phyloP scores from a whole-genome alignment of 257 asterid species.

The Sherardia arvensis region DNA sequence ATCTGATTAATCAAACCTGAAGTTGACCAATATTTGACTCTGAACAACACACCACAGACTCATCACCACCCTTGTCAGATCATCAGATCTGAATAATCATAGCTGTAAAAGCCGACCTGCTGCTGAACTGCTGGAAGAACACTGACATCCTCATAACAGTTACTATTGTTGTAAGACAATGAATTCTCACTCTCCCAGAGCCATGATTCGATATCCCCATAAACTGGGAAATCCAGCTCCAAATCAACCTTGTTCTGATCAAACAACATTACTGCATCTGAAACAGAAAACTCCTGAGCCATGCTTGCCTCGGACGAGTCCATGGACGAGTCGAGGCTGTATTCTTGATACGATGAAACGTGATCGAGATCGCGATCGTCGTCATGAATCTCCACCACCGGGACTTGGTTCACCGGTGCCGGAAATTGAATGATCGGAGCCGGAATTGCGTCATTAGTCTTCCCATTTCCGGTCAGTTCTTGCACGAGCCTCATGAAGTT shows the following conservation, averaged over 20 bases:
- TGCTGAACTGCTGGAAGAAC: slow-evolving; percentile 25
- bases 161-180: slow-evolving; percentile 7
- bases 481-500: slow-evolving; percentile 50
- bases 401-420: slow-evolving; percentile 9
- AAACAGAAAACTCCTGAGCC: slow-evolving; percentile 18
- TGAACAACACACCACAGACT: background rate
- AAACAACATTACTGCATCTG: slow-evolving; percentile 11
- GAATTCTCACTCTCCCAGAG: slow-evolving; percentile 36
- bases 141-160: slow-evolving; percentile 4
- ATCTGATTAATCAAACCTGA: background rate
- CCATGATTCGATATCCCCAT: slow-evolving; percentile 39
- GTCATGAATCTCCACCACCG: slow-evolving; percentile 9
- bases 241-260: slow-evolving; percentile 15
- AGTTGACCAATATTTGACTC: background rate
- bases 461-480: slow-evolving; percentile 36
- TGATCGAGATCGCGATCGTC: background rate
- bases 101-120: slow-evolving; percentile 38
- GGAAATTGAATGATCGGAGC: background rate
- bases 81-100: slow-evolving; percentile 28
- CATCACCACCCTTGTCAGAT: slow-evolving; percentile 1
- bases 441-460: background rate
- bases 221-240: slow-evolving; percentile 9
- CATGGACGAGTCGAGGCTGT: slow-evolving; percentile 24
- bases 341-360: slow-evolving; percentile 15
- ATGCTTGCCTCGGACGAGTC: slow-evolving; percentile 25